Evolutionary conservation across 495 filamentous ascomycete species (phyloP).

Genomic region (Tuber borchii): DNA sequence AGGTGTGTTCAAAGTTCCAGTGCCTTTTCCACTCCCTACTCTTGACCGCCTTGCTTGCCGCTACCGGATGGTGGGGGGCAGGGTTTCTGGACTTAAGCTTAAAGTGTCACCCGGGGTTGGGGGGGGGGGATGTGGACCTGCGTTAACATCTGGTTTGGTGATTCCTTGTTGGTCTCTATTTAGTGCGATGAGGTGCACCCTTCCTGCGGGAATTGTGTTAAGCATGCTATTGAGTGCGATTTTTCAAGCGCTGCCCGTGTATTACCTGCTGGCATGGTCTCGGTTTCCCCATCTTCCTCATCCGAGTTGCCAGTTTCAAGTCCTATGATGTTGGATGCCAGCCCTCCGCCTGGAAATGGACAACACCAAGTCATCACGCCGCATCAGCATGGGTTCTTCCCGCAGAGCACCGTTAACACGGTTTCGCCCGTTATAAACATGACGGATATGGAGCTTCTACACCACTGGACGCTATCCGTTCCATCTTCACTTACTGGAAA

Average conservation of each 20-base stretch:
- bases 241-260: constrained; percentile 41
- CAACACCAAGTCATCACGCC: background rate
- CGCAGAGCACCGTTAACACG: background rate
- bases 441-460: constrained; percentile 38
- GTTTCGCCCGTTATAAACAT: constrained; percentile 9
- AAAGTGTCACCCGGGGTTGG: background rate
- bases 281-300: constrained; percentile 1
- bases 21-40: background rate
- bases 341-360: background rate
- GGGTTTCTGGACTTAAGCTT: background rate
- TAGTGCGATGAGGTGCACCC: constrained; percentile 62
- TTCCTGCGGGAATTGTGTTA: constrained; percentile 56
- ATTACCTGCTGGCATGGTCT: background rate
- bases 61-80: background rate
- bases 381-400: constrained; percentile 12
- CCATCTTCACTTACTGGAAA: constrained; percentile 22
- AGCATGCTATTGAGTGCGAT: constrained; percentile 59
- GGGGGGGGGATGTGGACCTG: background rate
- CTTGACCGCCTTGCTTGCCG: background rate
- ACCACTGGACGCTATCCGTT: constrained; percentile 31
- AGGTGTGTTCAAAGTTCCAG: constrained; percentile 44
- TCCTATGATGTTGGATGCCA: background rate
- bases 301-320: background rate
- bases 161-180: constrained; percentile 4
- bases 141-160: constrained; percentile 5